These are phyloP conservation scores for Cutaneotrichosporon cutaneum DNA, from an alignment of 1,284 basidiomycete genomes.

Conservation along the genomic window DNA sequence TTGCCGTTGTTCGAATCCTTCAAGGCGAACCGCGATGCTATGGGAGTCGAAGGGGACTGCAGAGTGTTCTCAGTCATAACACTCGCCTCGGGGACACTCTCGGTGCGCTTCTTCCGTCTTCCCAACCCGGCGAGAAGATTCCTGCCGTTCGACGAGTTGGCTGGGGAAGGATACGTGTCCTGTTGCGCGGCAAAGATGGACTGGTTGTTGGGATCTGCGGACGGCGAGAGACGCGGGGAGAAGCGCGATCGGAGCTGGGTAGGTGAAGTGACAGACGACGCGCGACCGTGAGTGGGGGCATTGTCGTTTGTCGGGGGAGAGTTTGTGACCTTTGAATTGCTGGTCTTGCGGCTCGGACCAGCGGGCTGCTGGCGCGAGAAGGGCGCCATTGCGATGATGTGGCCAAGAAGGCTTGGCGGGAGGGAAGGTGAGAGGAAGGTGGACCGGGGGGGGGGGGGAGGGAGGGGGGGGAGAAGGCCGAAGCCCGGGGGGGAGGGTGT, in stretches of 20 bases:
- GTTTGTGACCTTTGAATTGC: neutral
- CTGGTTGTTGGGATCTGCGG: neutral
- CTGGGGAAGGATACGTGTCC: slow-evolving; percentile 4
- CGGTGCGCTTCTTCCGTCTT: neutral
- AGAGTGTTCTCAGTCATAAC: neutral
- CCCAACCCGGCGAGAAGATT: slow-evolving; percentile 10
- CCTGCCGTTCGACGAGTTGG: neutral
- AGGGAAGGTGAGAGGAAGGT: neutral
- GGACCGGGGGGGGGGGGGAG: neutral
- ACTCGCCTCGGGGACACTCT: neutral
- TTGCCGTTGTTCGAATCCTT: neutral
- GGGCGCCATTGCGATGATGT: slow-evolving; percentile 5
- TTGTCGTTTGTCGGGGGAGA: slow-evolving; percentile 5
- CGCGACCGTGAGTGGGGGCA: neutral
- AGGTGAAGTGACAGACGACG: neutral
- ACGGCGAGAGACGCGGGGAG: neutral
- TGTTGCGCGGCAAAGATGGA: slow-evolving; percentile 10
- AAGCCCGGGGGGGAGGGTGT: neutral
- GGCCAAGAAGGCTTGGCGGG: neutral
- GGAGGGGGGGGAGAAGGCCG: neutral
- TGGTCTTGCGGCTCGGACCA: slow-evolving; percentile 1
- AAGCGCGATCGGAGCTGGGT: slow-evolving; percentile 9
- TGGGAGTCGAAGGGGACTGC: neutral
- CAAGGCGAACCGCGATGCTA: neutral
- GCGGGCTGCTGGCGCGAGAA: slow-evolving; percentile 9